Evolutionary conservation across 305 asterid species (phyloP), one percentile per base, ranked within the genome.

Genomic region (Stenogyne calaminthoides): DNA sequence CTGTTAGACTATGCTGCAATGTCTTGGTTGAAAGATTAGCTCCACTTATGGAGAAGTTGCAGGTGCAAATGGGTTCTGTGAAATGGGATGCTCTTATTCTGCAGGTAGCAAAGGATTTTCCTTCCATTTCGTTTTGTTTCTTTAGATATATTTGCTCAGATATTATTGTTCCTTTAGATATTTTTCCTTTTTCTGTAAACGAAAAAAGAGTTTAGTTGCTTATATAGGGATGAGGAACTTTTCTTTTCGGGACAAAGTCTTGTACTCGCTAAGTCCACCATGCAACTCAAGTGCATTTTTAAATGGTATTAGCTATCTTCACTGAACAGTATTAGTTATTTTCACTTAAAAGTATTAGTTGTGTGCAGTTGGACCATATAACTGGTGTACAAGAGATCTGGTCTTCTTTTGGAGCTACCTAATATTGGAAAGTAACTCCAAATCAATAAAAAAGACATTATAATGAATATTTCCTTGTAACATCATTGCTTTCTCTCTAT

Each of bases 1-100:
- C 72, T 64, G 77, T 65, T 29, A 56, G 63, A 49, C 15, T 55
- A 11, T 73, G 77, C 67, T 73, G 72, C 34, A 64, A 42, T 18
- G 27, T 55, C 36, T 42, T 73, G 55, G 72, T 65, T 5, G 60
- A 73, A 37, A 25, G 77, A 18, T 64, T 73, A 12, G 46, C 18
- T 15, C 77, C 77, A 27, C 65, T 73, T 29, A 52, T 36, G 54
- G 76, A 72, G 34, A 39, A 9, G 47, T n/a, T 73, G 57, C 71
- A 5, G 34, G 57, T 11, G 18, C 44, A 72, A 64, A 55, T 7
- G 8, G 67, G 67, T 12, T 64, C 77, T 8, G 52, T 65, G 15
- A 4, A 56, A 2, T 73, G 77, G 77, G 69, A 55, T 39, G 59
- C 61, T 40, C 46, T 73, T 29, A 73, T 65, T 73, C 51, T 54